A percentile compares a stretch with the other conserved stretches of the same genome.
Evolutionary conservation across 2,329 filamentous ascomycete species (phyloP).

Genomic region (Neonectria sp.): DNA sequence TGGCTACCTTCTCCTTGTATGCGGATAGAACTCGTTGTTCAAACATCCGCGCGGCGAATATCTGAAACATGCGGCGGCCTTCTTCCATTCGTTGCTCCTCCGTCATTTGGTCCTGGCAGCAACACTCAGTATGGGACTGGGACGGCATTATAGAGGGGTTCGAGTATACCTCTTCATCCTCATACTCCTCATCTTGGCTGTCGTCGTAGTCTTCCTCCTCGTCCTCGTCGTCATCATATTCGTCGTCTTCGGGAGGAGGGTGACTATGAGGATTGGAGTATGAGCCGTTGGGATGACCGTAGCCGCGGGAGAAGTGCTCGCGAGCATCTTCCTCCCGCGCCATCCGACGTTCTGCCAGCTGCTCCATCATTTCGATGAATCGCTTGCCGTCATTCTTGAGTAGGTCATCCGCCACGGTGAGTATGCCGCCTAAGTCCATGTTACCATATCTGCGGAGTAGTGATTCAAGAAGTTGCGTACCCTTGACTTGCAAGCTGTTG

Average conservation of each 20-base stretch:
- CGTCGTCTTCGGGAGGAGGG: conserved; percentile 83
- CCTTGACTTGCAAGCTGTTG: conserved; percentile 95
- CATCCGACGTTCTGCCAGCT: conserved; percentile 97
- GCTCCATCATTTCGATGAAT: conserved; percentile 99
- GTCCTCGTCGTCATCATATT: conserved; percentile 79
- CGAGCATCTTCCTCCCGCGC: conserved; percentile 91
- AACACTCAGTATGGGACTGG: conserved; percentile 61
- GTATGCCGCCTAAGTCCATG: conserved; percentile 85
- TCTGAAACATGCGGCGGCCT: conserved; percentile 98
- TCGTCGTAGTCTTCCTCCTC: conserved; percentile 74
- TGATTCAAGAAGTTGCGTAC: conserved; percentile 67
- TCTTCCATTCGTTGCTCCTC: conserved; percentile 99
- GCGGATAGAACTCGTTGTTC: conserved; percentile 96
- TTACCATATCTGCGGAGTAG: conserved; percentile 62
- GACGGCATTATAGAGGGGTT: conserved; percentile 58
- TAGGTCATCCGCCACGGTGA: conserved; percentile 98
- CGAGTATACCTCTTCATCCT: conserved; percentile 83
- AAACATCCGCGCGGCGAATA: conserved; percentile 99
- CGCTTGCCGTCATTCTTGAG: conserved; percentile 99
- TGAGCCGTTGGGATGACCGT: conserved; percentile 73
- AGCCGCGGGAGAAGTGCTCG: conserved; percentile 73
- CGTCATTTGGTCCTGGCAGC: conserved; percentile 89
- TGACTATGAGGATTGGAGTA: conserved; percentile 77
- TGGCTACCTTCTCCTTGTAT: conserved; percentile 97
- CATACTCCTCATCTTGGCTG: conserved; percentile 76